Conservation (phyloP, 1,139 yeast genomes). For the Kluyveromyces sp. region DNA sequence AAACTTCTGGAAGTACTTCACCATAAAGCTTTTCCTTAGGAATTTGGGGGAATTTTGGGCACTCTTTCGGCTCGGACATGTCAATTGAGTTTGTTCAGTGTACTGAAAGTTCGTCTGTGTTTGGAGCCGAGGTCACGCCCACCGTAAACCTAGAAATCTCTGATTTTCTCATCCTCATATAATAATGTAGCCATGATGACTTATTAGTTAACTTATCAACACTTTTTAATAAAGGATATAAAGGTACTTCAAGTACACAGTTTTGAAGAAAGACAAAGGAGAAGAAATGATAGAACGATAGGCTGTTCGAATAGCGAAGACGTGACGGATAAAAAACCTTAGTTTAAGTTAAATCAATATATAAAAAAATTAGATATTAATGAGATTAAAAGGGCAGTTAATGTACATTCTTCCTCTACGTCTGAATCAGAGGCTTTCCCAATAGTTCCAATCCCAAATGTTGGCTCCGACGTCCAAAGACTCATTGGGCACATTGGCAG, state of each 20-base stretch:
- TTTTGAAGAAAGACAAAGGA: background rate
- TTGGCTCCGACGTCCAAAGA: constrained; percentile 15
- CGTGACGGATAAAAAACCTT: background rate
- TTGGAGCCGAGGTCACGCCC: too few species aligned
- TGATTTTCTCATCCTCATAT: too few species aligned
- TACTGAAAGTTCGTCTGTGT: background rate
- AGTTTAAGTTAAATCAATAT: background rate
- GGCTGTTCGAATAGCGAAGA: too few species aligned
- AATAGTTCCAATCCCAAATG: constrained; percentile 31
- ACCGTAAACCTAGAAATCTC: too few species aligned
- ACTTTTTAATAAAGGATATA: background rate
- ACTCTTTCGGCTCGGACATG: constrained; percentile 1
- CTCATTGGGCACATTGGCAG: background rate
- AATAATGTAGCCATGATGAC: too few species aligned
- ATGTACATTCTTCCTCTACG: background rate
- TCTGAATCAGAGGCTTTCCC: constrained; percentile 17
- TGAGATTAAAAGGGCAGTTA: background rate
- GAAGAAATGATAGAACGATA: too few species aligned
- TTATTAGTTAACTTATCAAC: background rate
- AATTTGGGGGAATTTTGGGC: constrained; percentile 15
- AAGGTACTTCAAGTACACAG: too few species aligned
- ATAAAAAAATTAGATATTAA: background rate
- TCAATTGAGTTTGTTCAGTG: constrained; percentile 1
- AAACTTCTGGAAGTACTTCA: constrained; percentile 39
- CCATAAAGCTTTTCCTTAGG: constrained; percentile 15